A percentile compares a stretch with the other conserved stretches of the same genome.
Evolutionary conservation across 768 basidiomycete genomes (phyloP).

Genomic region (Pisolithus tinctorius): DNA sequence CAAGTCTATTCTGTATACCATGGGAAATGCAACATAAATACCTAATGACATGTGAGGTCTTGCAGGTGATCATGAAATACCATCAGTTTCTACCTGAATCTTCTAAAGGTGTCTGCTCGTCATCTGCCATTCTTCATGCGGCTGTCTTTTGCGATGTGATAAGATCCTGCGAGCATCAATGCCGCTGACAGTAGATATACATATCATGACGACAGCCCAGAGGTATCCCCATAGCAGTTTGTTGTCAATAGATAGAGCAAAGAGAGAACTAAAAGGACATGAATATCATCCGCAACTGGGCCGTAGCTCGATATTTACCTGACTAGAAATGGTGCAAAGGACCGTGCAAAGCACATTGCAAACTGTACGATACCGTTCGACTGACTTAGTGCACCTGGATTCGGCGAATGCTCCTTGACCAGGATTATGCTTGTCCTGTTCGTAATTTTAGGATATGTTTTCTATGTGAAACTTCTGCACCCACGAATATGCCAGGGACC

Average conservation of each 20-base stretch:
- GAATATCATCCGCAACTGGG: not conserved
- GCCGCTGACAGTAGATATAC: conserved; percentile 33
- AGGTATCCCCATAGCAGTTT: conserved; percentile 47
- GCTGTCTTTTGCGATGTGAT: conserved; percentile 14
- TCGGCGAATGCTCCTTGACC: conserved; percentile 47
- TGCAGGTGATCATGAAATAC: not conserved
- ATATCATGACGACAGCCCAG: conserved; percentile 51
- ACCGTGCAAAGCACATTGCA: conserved; percentile 51
- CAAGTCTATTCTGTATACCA: too few species aligned
- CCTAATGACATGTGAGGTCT: too few species aligned
- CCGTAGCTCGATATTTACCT: conserved; percentile 29
- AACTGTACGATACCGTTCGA: conserved; percentile 61
- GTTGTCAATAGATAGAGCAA: conserved; percentile 45
- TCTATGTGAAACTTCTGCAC: conserved; percentile 17
- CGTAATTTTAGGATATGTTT: not conserved
- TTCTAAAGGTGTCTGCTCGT: too few species aligned
- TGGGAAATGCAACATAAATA: too few species aligned
- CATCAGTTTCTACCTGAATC: not conserved
- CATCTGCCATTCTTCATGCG: too few species aligned
- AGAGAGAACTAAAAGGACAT: conserved; percentile 38
- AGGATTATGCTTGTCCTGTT: conserved; percentile 57
- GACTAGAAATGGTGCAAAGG: conserved; percentile 53
- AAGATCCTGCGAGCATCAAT: conserved; percentile 20
- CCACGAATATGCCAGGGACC: conserved; percentile 47
- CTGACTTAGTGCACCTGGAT: conserved; percentile 46